Percentiles rank a stretch among this genome's conserved stretches.
Conservation (phyloP, 495 filamentous ascomycete genomes). For the Aspergillus leporis region DNA sequence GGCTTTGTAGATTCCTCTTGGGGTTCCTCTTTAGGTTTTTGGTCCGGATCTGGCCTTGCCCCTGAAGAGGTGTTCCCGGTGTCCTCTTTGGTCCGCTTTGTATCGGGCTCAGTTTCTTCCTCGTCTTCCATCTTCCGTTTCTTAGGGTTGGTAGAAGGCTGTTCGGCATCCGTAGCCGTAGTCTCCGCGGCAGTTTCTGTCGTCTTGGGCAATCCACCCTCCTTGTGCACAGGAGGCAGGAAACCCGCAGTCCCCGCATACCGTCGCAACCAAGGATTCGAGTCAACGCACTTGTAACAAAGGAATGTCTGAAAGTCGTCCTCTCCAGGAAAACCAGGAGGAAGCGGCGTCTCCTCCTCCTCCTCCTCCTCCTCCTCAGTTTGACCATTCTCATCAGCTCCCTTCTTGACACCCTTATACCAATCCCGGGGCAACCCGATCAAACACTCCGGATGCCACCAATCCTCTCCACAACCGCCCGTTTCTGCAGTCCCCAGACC, state of each 20-base stretch:
- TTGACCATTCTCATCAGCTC: constrained; percentile 44
- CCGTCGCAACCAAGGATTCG: constrained; percentile 86
- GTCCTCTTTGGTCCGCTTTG: constrained; percentile 61
- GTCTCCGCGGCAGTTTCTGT: constrained; percentile 12
- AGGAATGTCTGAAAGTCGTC: constrained; percentile 87
- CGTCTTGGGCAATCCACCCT: constrained; percentile 27
- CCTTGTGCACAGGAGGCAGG: constrained; percentile 63
- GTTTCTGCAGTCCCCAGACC: constrained; percentile 77
- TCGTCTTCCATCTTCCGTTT: constrained; percentile 80
- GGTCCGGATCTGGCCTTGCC: constrained; percentile 14
- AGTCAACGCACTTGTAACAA: constrained; percentile 90
- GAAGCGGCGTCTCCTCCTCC: constrained; percentile 61
- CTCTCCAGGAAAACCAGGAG: constrained; percentile 83
- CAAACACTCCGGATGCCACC: constrained; percentile 97
- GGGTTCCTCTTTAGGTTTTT: not conserved
- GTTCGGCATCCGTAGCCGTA: constrained; percentile 15
- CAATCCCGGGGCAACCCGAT: constrained; percentile 68
- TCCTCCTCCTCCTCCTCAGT: constrained; percentile 26
- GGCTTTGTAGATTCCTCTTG: constrained; percentile 20
- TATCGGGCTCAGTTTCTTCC: constrained; percentile 43
- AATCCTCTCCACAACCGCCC: constrained; percentile 95
- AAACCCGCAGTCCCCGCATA: constrained; percentile 88
- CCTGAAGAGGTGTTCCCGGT: not conserved
- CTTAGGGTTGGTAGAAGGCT: constrained; percentile 40
- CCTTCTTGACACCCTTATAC: constrained; percentile 35